These are phyloP conservation scores for Paracoccidioides lutzii DNA, from an alignment of 2,329 filamentous ascomycete genomes.

Conservation along the genomic window DNA sequence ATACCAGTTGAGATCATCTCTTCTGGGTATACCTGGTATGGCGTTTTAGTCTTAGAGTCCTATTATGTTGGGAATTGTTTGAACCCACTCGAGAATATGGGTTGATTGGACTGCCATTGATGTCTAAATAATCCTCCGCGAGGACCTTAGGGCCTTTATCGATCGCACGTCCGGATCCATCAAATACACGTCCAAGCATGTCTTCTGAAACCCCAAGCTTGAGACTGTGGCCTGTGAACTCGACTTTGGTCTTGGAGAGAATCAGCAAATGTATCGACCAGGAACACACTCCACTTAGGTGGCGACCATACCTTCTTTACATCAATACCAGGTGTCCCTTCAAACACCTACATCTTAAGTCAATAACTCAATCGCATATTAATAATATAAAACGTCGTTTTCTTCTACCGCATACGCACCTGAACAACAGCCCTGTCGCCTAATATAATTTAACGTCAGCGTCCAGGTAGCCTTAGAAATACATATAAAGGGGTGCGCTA, in stretches of 20 bases:
- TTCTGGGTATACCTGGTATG: conserved; percentile 76
- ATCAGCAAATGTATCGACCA: neutral
- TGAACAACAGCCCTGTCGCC: conserved; percentile 90
- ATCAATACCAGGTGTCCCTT: conserved; percentile 93
- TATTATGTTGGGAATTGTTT: conserved; percentile 1
- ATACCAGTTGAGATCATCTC: conserved; percentile 99
- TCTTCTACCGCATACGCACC: conserved; percentile 39
- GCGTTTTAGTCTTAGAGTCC: conserved; percentile 8
- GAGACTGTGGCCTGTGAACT: conserved; percentile 92
- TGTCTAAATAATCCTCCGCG: conserved; percentile 95
- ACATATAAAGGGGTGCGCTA: neutral
- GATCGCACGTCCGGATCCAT: conserved; percentile 93
- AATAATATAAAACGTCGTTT: neutral
- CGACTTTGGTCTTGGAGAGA: conserved; percentile 66
- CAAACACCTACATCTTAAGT: conserved; percentile 67
- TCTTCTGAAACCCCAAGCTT: conserved; percentile 99
- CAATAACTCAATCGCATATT: neutral
- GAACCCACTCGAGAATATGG: conserved; percentile 76
- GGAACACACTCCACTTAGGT: neutral
- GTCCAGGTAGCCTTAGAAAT: neutral
- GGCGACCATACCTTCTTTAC: conserved; percentile 67
- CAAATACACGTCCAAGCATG: conserved; percentile 98
- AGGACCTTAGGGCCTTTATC: conserved; percentile 98
- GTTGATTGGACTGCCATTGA: conserved; percentile 98
- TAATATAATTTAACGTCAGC: conserved; percentile 26